These are phyloP conservation scores for Parietaria judaica DNA, from an alignment of 306 rosid genomes.

Conservation along the genomic window DNA sequence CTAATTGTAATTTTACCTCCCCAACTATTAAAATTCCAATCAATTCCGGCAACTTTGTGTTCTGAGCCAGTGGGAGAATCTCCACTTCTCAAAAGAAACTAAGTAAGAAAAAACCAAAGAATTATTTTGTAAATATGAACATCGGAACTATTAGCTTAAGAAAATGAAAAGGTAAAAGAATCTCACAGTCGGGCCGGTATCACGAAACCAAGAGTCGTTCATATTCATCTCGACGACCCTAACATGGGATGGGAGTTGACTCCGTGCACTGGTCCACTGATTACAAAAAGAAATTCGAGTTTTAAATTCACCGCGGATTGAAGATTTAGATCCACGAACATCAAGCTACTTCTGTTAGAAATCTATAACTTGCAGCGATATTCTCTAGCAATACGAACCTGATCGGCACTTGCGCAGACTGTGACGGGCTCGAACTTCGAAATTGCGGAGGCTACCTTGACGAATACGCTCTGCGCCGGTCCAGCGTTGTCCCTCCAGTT, in stretches of 20 bases:
- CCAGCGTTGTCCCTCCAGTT: constrained; percentile 74
- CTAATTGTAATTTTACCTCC: constrained; percentile 49
- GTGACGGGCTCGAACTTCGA: constrained; percentile 74
- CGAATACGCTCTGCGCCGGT: constrained; percentile 54
- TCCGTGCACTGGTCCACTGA: constrained; percentile 79
- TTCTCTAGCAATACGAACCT: constrained; percentile 26
- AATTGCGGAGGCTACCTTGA: constrained; percentile 60
- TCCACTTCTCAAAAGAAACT: constrained; percentile 68
- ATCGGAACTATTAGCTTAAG: neutral
- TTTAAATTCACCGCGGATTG: constrained; percentile 1
- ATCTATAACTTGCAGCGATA: no score
- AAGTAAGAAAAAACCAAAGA: constrained; percentile 13
- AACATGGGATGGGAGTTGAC: constrained; percentile 46
- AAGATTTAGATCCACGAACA: neutral
- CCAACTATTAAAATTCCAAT: constrained; percentile 92
- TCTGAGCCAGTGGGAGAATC: constrained; percentile 22
- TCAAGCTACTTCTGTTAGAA: neutral
- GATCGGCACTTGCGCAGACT: constrained; percentile 56
- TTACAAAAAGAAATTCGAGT: constrained; percentile 1
- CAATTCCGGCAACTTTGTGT: constrained; percentile 65
- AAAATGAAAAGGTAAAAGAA: constrained; percentile 5
- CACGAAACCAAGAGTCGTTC: constrained; percentile 93
- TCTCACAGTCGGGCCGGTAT: constrained; percentile 77
- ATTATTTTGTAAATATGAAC: neutral
- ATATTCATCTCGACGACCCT: constrained; percentile 70